Base-by-base conservation (phyloP, 1,139 yeast genomes). In the Hemisphaericaspora subhashii region DNA sequence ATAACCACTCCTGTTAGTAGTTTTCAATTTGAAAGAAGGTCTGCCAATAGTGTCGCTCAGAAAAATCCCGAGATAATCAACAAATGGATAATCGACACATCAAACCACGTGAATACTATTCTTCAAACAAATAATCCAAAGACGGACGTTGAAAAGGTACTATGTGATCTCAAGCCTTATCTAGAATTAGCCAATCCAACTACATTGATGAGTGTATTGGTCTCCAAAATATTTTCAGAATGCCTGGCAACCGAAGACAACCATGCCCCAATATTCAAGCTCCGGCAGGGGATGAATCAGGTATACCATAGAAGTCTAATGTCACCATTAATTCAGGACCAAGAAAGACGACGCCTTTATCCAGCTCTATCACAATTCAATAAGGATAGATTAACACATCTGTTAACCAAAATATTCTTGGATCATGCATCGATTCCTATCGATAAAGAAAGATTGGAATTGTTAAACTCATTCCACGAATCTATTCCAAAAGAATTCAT, bases 321-420 rank as follows among this genome's bases (percentile, higher is more conserved):
- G 6, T 5, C 49, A 32, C 30, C 25, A 31, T n/a, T 27, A 16
- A 23, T 29, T 30, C 27, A 14, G 28, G 26, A 15, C 10, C n/a
- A 18, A 6, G 12, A 41, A 45, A 31, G 34, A 46, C 4, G 40
- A 32, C 6, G 31, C 47, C 15, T 17, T n/a, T 29, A 3, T 18
- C 8, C 14, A n/a, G 18, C 20, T 12, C 23, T 17, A 5, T 29
- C 32, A 11, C 20, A 29, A n/a, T 7, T 29, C 3, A 18, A n/a
- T 18, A 16, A 8, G 23, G 43, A 37, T n/a, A 31, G 34, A 23
- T 31, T 45, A 7, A 25, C 43, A 2, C 31, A 38, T 9, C 45
- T 50, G 1, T 37, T 67, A 10, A 24, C 60, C 14, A 52, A 55
- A 17, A 36, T 58, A 2, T 35, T 59, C 28, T 5, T 25, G 5